A percentile compares a stretch with the other conserved stretches of the same genome.
These are phyloP conservation scores for Begonia loranthoides DNA, from an alignment of 306 rosid species.

Conservation along the genomic window DNA sequence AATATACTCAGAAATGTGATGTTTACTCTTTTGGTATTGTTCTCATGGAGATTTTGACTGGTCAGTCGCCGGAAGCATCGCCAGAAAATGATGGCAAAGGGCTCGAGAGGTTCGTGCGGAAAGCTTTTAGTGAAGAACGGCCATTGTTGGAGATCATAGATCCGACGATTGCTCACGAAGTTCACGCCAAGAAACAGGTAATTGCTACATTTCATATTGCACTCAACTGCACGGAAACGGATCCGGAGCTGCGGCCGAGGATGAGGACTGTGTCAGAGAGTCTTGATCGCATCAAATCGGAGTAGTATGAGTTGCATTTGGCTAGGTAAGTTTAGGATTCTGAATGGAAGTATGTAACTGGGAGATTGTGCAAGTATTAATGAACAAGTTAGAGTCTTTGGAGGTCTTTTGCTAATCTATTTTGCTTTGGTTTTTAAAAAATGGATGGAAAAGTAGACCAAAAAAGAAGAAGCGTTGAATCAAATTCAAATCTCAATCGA, in stretches of 20 bases:
- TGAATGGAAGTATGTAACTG: too few relatives aligned
- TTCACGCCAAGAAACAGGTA: slow-evolving; percentile 56
- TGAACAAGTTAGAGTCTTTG: too few relatives aligned
- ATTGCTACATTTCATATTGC: slow-evolving; percentile 54
- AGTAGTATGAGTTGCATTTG: too few relatives aligned
- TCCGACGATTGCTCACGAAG: slow-evolving; percentile 43
- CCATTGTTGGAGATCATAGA: slow-evolving; percentile 60
- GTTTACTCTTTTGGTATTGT: slow-evolving; percentile 60
- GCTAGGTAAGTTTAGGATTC: too few relatives aligned
- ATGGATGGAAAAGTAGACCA: too few relatives aligned
- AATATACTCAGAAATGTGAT: slow-evolving; percentile 65
- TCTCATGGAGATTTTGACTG: slow-evolving; percentile 48
- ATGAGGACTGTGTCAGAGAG: slow-evolving; percentile 55
- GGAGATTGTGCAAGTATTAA: too few relatives aligned
- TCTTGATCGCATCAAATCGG: slow-evolving; percentile 40
- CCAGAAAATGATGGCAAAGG: slow-evolving; percentile 40
- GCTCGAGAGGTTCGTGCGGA: slow-evolving; percentile 41
- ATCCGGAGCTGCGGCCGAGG: slow-evolving; percentile 64
- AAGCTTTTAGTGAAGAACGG: slow-evolving; percentile 41
- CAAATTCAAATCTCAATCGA: too few relatives aligned
- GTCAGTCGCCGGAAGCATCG: slow-evolving; percentile 36
- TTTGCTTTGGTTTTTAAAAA: too few relatives aligned
- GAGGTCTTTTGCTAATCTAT: too few relatives aligned
- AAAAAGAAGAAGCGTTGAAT: too few relatives aligned
- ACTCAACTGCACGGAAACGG: slow-evolving; percentile 57